Percentiles rank a stretch among this genome's conserved stretches.
Evolutionary conservation across 331 rosid species (phyloP).

Genomic region (Malus hybrid): DNA sequence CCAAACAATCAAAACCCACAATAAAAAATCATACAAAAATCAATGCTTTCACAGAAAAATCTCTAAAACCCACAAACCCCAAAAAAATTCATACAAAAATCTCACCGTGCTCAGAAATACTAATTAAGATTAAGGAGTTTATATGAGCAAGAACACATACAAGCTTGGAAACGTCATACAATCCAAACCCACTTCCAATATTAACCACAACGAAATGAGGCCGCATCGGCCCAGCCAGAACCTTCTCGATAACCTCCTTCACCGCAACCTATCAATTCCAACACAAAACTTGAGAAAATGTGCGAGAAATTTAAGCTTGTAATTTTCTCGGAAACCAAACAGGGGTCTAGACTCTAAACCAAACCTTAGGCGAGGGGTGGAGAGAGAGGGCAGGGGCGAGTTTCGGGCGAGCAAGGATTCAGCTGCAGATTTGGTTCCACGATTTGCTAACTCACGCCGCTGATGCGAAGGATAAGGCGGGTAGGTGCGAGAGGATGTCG

Average conservation of each 20-base stretch:
- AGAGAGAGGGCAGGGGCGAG: conserved; percentile 74
- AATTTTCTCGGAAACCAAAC: conserved; percentile 4
- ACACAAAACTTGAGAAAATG: background rate
- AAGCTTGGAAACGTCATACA: conserved; percentile 13
- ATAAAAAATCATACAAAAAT: too few relatives aligned
- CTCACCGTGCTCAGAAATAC: background rate
- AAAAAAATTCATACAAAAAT: too few relatives aligned
- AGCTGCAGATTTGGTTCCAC: conserved; percentile 49
- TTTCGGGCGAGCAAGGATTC: conserved; percentile 58
- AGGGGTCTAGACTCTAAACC: background rate
- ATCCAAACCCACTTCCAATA: conserved; percentile 20
- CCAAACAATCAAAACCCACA: too few relatives aligned
- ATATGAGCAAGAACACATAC: background rate
- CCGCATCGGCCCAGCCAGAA: conserved; percentile 26
- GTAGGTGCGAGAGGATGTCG: conserved; percentile 52
- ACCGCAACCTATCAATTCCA: conserved; percentile 22
- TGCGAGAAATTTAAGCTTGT: background rate
- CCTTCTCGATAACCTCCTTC: conserved; percentile 24
- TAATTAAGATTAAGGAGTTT: background rate
- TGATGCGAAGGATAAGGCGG: conserved; percentile 54
- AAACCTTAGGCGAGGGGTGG: conserved; percentile 46
- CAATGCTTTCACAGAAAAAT: too few relatives aligned
- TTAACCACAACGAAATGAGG: conserved; percentile 27
- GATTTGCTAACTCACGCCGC: conserved; percentile 65
- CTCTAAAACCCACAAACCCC: too few relatives aligned